phyloP scores from a whole-genome alignment of 2,329 filamentous ascomycete genomes.

The Akanthomyces uredinophilus region DNA sequence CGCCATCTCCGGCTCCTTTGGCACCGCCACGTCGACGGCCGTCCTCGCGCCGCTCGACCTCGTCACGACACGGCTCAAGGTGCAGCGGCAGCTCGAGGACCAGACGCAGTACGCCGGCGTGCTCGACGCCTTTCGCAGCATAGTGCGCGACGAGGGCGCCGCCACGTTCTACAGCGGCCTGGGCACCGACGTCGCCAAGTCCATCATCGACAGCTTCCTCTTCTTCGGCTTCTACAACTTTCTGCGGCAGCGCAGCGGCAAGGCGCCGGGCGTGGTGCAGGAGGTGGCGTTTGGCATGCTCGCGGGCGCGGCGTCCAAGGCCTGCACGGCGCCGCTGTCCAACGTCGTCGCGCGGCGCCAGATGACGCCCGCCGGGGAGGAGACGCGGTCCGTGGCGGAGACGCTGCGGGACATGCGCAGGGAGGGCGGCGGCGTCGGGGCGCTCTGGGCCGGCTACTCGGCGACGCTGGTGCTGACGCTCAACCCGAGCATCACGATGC shows the following conservation, averaged over 20 bases:
- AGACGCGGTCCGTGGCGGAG: slow-evolving; percentile 39
- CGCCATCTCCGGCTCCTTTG: slow-evolving; percentile 72
- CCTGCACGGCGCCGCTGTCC: slow-evolving; percentile 73
- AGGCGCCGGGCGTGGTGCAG: slow-evolving; percentile 54
- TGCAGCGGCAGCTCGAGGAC: slow-evolving; percentile 57
- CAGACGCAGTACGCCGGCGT: slow-evolving; percentile 56
- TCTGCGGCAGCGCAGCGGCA: slow-evolving; percentile 34
- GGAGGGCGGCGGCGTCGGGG: slow-evolving; percentile 62
- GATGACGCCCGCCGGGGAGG: slow-evolving; percentile 44
- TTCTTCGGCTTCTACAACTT: slow-evolving; percentile 79
- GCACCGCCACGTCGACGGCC: slow-evolving; percentile 73
- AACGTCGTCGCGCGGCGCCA: slow-evolving; percentile 82
- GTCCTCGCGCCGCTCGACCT: slow-evolving; percentile 77
- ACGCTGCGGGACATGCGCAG: slow-evolving; percentile 59
- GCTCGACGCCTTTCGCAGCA: slow-evolving; percentile 63
- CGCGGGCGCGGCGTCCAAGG: slow-evolving; percentile 68
- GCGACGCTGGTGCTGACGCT: slow-evolving; percentile 74
- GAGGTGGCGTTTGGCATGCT: slow-evolving; percentile 70
- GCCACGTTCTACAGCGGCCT: slow-evolving; percentile 67
- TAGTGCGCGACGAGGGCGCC: slow-evolving; percentile 67
- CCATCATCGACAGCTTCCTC: slow-evolving; percentile 70
- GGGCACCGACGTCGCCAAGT: slow-evolving; percentile 59
- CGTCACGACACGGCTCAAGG: slow-evolving; percentile 75
- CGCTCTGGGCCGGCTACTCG: slow-evolving; percentile 86
- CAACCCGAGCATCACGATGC: slow-evolving; percentile 82